Conservation (phyloP, 768 basidiomycete genomes). For the Xanthoconium stramineum region DNA sequence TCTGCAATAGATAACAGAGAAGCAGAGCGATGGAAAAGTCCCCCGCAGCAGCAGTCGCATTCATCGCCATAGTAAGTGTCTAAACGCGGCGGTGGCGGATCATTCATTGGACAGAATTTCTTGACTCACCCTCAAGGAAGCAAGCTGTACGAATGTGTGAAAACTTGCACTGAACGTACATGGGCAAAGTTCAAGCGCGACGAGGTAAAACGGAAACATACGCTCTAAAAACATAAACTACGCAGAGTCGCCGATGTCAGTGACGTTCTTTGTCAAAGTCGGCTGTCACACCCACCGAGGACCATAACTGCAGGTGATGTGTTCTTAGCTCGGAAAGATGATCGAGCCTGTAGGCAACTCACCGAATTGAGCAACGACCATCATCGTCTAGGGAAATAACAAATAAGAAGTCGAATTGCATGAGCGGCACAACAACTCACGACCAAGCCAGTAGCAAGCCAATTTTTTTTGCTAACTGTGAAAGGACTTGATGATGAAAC, state of each 20-base stretch:
- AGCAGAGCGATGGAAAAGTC: slow-evolving; percentile 49
- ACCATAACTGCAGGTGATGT: slow-evolving; percentile 21
- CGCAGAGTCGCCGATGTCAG: slow-evolving; percentile 1
- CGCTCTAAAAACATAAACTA: slow-evolving; percentile 37
- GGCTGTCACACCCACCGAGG: slow-evolving; percentile 33
- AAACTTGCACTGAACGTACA: slow-evolving; percentile 21
- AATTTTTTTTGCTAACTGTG: slow-evolving; percentile 47
- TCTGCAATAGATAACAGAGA: slow-evolving; percentile 46
- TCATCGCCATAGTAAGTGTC: slow-evolving; percentile 48
- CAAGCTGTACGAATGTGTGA: slow-evolving; percentile 38
- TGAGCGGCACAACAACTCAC: slow-evolving; percentile 11
- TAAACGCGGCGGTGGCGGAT: slow-evolving; percentile 1
- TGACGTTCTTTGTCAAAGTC: not conserved
- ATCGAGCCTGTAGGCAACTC: not conserved
- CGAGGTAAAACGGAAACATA: slow-evolving; percentile 18
- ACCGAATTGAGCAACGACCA: slow-evolving; percentile 42
- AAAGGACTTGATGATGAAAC: not conserved
- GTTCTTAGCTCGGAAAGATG: not conserved
- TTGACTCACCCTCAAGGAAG: slow-evolving; percentile 38
- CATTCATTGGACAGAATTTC: not conserved
- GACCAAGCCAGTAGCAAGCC: slow-evolving; percentile 31
- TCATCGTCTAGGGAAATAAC: slow-evolving; percentile 2
- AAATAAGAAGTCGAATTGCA: not conserved
- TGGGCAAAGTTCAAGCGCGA: slow-evolving; percentile 2
- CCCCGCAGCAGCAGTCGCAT: slow-evolving; percentile 44